Conservation (phyloP, 2,329 filamentous ascomycete genomes). For the Claviceps africana region DNA sequence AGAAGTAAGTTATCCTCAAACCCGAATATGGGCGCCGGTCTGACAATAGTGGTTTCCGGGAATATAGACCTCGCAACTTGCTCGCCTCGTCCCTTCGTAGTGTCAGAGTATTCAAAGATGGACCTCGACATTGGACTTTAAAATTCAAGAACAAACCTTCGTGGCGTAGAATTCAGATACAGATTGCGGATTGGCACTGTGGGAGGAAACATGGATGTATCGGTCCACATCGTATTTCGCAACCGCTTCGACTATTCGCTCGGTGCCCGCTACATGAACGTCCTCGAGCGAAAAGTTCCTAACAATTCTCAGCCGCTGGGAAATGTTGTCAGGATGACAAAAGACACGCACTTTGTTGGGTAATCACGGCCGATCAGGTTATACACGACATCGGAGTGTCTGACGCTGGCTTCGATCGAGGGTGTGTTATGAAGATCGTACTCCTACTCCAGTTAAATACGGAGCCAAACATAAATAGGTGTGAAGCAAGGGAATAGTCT, state of each 20-base stretch:
- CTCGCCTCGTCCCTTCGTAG: conserved; percentile 56
- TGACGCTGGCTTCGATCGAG: conserved; percentile 90
- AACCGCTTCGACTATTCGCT: conserved; percentile 83
- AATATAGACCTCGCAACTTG: conserved; percentile 75
- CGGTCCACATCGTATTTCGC: conserved; percentile 97
- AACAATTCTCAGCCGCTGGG: conserved; percentile 10
- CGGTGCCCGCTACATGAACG: conserved; percentile 82
- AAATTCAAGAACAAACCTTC: conserved; percentile 42
- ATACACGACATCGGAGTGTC: conserved; percentile 95
- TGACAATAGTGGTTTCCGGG: conserved; percentile 92
- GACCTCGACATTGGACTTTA: not conserved
- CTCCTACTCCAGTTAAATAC: conserved; percentile 43
- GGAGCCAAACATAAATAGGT: not conserved
- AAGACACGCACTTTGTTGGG: conserved; percentile 70
- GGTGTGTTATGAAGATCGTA: conserved; percentile 88
- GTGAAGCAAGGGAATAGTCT: not conserved
- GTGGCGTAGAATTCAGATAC: conserved; percentile 80
- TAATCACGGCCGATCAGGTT: conserved; percentile 92
- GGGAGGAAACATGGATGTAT: conserved; percentile 91
- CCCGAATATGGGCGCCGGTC: conserved; percentile 85
- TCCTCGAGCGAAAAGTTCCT: conserved; percentile 91
- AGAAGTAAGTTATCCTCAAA: conserved; percentile 88
- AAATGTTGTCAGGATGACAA: not conserved
- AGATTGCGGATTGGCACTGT: conserved; percentile 73
- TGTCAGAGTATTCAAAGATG: not conserved